phyloP scores from a whole-genome alignment of 257 asterid species.

The Solanum sitiens region DNA sequence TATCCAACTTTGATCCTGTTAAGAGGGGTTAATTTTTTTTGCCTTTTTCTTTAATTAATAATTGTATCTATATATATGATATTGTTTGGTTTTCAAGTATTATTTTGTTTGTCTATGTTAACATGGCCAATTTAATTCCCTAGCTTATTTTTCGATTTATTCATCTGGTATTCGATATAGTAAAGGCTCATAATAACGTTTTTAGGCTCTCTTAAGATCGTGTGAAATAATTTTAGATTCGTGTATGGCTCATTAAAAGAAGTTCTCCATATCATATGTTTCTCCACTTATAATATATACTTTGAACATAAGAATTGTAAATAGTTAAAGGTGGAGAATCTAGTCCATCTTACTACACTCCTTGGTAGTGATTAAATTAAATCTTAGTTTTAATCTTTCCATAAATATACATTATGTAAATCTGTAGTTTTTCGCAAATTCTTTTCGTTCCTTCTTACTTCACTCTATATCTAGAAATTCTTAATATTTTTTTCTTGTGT shows the following conservation, averaged over 20 bases:
- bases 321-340: neutral
- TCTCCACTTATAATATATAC: neutral
- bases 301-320: neutral
- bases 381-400: neutral
- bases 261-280: neutral
- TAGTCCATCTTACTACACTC: neutral
- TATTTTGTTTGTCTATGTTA: neutral
- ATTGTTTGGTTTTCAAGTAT: neutral
- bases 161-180: neutral
- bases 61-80: neutral
- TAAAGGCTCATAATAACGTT: neutral
- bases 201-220: neutral
- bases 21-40: conserved; percentile 41
- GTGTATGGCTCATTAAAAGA: neutral
- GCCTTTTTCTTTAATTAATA: neutral
- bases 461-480: neutral
- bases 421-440: neutral
- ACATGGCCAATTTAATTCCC: neutral
- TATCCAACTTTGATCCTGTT: conserved; percentile 84
- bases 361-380: neutral
- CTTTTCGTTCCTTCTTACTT: too few species aligned
- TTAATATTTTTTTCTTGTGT: neutral
- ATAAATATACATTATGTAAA: neutral
- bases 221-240: neutral
- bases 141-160: neutral